Evolutionary conservation across 768 basidiomycete genomes (phyloP).

Genomic region (Sporobolomyces pararoseus): DNA sequence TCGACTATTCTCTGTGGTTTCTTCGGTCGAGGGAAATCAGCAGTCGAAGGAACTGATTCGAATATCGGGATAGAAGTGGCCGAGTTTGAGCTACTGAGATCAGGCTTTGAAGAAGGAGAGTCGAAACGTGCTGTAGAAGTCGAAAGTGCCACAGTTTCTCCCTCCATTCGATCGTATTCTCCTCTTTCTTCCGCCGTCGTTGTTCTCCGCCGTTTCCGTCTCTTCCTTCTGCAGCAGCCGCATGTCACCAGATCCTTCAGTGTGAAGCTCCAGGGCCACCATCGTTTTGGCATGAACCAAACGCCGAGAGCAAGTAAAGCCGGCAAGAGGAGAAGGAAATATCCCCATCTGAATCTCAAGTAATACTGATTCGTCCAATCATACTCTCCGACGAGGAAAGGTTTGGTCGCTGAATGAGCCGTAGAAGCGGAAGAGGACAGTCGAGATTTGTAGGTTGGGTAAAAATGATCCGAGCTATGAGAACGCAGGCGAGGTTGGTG

Average conservation of each 20-base stretch:
- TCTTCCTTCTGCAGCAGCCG: background rate
- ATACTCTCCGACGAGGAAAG: slow-evolving; percentile 43
- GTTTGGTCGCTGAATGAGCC: slow-evolving; percentile 28
- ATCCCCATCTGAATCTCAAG: slow-evolving; percentile 16
- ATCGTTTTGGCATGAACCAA: slow-evolving; percentile 27
- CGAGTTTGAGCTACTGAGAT: background rate
- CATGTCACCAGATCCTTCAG: slow-evolving; percentile 13
- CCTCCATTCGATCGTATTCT: background rate
- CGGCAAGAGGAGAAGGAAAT: slow-evolving; percentile 35
- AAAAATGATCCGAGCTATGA: slow-evolving; percentile 44
- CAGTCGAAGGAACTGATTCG: background rate
- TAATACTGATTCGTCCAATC: slow-evolving; percentile 44
- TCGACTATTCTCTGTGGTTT: slow-evolving; percentile 2
- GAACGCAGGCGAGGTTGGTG: background rate
- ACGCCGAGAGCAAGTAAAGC: slow-evolving; percentile 25
- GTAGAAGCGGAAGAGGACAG: slow-evolving; percentile 26
- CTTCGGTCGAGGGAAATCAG: no score
- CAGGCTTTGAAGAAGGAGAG: background rate
- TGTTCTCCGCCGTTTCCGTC: background rate
- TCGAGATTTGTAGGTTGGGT: slow-evolving; percentile 37
- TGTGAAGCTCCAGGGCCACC: slow-evolving; percentile 34
- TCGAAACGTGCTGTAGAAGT: background rate
- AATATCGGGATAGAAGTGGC: background rate
- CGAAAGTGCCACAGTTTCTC: background rate
- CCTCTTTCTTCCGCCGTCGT: background rate